Evolutionary conservation across 2,329 filamentous ascomycete genomes (phyloP), one percentile per base, ranked within the genome.

Genomic region (Trichocomaceae sp.): DNA sequence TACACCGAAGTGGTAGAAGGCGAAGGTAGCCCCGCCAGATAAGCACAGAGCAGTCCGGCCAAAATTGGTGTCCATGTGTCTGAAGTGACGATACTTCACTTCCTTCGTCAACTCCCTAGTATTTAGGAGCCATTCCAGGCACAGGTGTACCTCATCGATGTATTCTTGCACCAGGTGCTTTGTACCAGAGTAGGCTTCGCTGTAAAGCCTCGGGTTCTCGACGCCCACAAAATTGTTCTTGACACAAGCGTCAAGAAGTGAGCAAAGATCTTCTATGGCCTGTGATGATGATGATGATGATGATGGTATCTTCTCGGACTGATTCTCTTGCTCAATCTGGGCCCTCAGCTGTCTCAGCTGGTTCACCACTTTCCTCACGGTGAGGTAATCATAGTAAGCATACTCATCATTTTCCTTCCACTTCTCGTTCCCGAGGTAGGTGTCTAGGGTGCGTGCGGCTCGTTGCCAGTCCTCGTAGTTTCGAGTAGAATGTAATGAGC

Each of bases 191-290:
- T 99, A 99, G 2, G 92, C 95, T 74, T 97, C 91, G 64, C 89
- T 95, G 69, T 99, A 99, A n/a, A 99, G 75, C 53, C 90, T 82
- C 9, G 92, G 84, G 64, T 96, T 97, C 71, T 99, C 93, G 13
- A 96, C 85, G 0, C 93, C 93, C 17, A 89, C 90, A 72, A 97
- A 99, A 67, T 99, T 97, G 72, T 91, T 95, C 79, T 96, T 99
- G 63, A 96, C 87, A 68, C 91, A 97, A 13, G 88, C 89, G 74
- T 96, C 90, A 19, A 95, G 77, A 57, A 97, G 73, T 0, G 80
- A 80, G 58, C 84, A 86, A 53, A 99, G 77, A 53, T 93, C 89
- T 59, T 92, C 86, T 15, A 48, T 58, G 59, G 19, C 61, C 55
- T 26, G 59, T 59, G 17, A 53, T 23, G 58, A 29, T 10, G 26